These are phyloP conservation scores for Aspergillus candidus DNA, from an alignment of 2,329 filamentous ascomycete species.

Conservation along the genomic window DNA sequence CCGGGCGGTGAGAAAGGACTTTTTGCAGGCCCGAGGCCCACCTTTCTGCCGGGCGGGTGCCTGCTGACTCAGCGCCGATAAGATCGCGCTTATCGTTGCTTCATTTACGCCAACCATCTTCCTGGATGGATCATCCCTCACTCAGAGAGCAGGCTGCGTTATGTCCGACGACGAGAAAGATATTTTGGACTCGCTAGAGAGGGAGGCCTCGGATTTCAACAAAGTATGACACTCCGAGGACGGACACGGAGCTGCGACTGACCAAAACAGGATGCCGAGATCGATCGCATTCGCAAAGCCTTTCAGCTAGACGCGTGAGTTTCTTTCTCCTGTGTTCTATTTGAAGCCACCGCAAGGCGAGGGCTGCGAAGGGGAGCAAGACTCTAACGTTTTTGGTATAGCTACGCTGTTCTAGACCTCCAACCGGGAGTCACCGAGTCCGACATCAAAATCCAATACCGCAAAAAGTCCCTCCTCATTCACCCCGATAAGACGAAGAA, in stretches of 20 bases:
- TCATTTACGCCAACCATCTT: background rate
- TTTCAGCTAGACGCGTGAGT: constrained; percentile 71
- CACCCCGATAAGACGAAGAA: constrained; percentile 98
- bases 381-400: constrained; percentile 26
- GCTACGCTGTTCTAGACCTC: constrained; percentile 90
- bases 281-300: constrained; percentile 85
- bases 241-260: constrained; percentile 8
- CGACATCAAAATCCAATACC: constrained; percentile 91
- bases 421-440: constrained; percentile 92
- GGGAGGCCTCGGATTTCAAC: constrained; percentile 82
- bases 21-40: constrained; percentile 11
- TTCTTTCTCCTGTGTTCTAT: background rate
- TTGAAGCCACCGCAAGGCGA: background rate
- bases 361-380: background rate
- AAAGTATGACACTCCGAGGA: constrained; percentile 53
- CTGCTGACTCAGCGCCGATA: constrained; percentile 36
- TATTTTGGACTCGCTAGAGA: constrained; percentile 72
- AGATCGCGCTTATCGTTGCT: constrained; percentile 16
- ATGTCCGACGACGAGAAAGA: constrained; percentile 63
- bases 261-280: constrained; percentile 72
- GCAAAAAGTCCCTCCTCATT: constrained; percentile 97
- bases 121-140: background rate
- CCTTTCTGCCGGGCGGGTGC: constrained; percentile 15
- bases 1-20: constrained; percentile 20
- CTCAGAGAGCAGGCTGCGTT: constrained; percentile 5